Conservation (phyloP, 2,329 filamentous ascomycete species). For the Botrytis galanthina region DNA sequence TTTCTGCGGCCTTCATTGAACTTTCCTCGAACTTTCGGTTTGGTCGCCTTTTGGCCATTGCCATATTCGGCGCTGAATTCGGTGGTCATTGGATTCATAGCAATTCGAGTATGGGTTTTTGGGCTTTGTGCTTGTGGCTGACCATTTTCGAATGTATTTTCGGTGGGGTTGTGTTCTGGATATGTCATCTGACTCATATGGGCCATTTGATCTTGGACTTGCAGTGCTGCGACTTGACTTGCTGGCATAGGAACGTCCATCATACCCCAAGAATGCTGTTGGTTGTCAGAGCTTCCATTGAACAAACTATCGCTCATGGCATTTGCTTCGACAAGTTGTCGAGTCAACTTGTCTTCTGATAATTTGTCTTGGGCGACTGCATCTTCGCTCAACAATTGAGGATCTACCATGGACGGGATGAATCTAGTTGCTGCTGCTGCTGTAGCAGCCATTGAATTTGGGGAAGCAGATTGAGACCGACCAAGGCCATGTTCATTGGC, state of each 20-base stretch:
- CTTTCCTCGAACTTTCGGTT: conserved; percentile 52
- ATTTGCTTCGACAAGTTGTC: conserved; percentile 31
- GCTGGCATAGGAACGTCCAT: conserved; percentile 25
- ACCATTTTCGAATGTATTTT: conserved; percentile 20
- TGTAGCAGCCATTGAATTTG: conserved; percentile 34
- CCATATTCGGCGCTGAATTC: conserved; percentile 39
- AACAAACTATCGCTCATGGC: conserved; percentile 29
- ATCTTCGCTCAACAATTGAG: conserved; percentile 36
- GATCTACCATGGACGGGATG: conserved; percentile 38
- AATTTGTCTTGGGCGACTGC: conserved; percentile 25
- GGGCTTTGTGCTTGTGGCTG: conserved; percentile 11
- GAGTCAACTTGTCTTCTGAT: conserved; percentile 28
- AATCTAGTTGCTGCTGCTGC: conserved; percentile 36
- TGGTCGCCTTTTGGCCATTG: conserved; percentile 34
- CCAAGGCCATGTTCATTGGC: not conserved
- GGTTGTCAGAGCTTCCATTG: conserved; percentile 25
- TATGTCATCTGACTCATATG: conserved; percentile 26
- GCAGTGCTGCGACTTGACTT: conserved; percentile 12
- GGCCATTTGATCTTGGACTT: conserved; percentile 14
- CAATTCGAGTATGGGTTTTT: conserved; percentile 27
- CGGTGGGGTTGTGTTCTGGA: conserved; percentile 26
- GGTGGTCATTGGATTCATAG: conserved; percentile 35
- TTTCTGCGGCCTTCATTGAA: conserved; percentile 59
- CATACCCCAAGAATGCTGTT: conserved; percentile 34
- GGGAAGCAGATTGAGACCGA: conserved; percentile 32